Evolutionary conservation across 169 alveolate genomes (phyloP).

Genomic region (Plasmodium relictum): DNA sequence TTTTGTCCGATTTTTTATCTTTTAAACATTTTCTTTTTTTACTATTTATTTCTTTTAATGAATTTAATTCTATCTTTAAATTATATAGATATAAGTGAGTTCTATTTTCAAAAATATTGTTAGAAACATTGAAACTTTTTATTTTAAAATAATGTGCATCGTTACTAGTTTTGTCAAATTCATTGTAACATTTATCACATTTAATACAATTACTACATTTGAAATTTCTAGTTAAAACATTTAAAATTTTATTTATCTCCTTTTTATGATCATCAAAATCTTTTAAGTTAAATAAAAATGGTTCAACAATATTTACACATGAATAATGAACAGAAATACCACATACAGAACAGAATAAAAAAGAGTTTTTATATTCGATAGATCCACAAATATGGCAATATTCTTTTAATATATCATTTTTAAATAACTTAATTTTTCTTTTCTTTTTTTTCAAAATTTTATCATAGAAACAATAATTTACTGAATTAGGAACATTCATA

Average conservation of each 20-base stretch:
- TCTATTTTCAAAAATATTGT: constrained; percentile 4
- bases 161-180: constrained; percentile 5
- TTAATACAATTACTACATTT: constrained; percentile 53
- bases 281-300: constrained; percentile 51
- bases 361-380: constrained; percentile 27
- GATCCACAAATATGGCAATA: constrained; percentile 56
- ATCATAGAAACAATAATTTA: background rate
- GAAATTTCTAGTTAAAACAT: constrained; percentile 53
- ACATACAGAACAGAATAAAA: constrained; percentile 40
- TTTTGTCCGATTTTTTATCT: constrained; percentile 3
- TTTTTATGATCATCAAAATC: constrained; percentile 48
- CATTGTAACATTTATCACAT: constrained; percentile 32
- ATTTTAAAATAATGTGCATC: constrained; percentile 12
- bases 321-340: constrained; percentile 59
- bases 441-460: background rate
- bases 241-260: constrained; percentile 47
- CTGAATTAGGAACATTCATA: background rate
- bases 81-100: constrained; percentile 31
- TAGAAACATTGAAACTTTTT: background rate
- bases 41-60: background rate
- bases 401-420: constrained; percentile 54
- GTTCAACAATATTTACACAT: constrained; percentile 54
- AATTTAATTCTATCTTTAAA: constrained; percentile 16
- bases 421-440: constrained; percentile 15
- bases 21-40: constrained; percentile 8